Evolutionary conservation across 106 monocot genomes (phyloP).

Genomic region (Xerophyta viscosa): DNA sequence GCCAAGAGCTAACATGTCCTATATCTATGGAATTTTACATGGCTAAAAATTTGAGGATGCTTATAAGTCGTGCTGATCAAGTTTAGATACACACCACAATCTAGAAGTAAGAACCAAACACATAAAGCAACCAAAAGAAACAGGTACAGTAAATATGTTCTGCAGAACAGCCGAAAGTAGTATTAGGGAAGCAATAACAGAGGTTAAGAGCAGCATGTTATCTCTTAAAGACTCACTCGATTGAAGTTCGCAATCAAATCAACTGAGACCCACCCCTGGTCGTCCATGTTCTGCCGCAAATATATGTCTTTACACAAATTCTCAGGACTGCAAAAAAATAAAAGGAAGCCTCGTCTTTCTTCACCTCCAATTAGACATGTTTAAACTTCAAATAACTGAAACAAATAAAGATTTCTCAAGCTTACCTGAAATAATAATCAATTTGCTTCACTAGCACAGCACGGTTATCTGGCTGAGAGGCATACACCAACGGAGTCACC

Average conservation of each 20-base stretch:
- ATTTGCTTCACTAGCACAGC: conserved; percentile 54
- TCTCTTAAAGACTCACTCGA: conserved; percentile 55
- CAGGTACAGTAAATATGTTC: too few relatives aligned
- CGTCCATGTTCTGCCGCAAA: conserved; percentile 79
- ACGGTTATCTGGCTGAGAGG: conserved; percentile 29
- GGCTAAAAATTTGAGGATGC: too few relatives aligned
- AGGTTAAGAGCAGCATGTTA: too few relatives aligned
- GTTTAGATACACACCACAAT: too few relatives aligned
- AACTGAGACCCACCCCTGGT: conserved; percentile 87
- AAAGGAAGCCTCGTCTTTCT: neutral
- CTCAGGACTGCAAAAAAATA: conserved; percentile 39
- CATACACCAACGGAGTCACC: conserved; percentile 15
- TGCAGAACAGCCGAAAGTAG: too few relatives aligned
- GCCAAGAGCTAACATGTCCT: too few relatives aligned
- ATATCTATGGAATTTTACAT: too few relatives aligned
- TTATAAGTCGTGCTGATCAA: too few relatives aligned
- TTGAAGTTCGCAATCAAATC: conserved; percentile 75
- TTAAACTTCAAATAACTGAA: neutral
- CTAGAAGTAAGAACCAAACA: too few relatives aligned
- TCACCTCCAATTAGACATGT: neutral
- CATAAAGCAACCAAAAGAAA: too few relatives aligned
- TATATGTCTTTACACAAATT: conserved; percentile 79
- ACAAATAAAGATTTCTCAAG: neutral
- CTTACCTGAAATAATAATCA: conserved; percentile 96
- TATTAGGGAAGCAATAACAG: too few relatives aligned